Evolutionary conservation across 257 asterid species (phyloP), one percentile per base, ranked within the genome.

Genomic region (Eustoma russellianum): DNA sequence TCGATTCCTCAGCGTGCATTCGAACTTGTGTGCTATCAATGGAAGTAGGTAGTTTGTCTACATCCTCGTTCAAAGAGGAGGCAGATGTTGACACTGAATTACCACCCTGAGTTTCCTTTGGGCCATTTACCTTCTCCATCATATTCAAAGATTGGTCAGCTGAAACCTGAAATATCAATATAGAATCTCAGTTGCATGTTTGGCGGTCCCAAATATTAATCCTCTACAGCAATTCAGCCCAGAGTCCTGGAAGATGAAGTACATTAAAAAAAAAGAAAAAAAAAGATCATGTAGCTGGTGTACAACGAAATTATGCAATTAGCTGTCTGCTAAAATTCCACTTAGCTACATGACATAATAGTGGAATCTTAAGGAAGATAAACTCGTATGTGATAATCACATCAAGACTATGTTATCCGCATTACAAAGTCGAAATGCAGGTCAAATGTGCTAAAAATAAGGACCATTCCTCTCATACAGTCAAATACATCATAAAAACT

Each of bases 61-160:
- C 80, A 65, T 71, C 84, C 55, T 68, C 64, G 55, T 53, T 55
- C 53, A 59, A 59, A 61, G 63, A 68, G 38, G 72, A 75, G 59
- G 88, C 70, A 71, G 64, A 62, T 60, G 62, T 76, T 51, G 70
- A 65, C n/a, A 44, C 57, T 41, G 66, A 52, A 68, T 71, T 74
- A 34, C 63, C 71, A 2, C 40, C 14, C 30, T 33, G 30, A 33
- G 44, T 41, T 28, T 61, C 63, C 48, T 33, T 46, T 50, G 50
- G 47, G 41, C 14, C n/a, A 45, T 28, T 1, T 16, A n/a, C 53
- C 13, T 18, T 43, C 48, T 35, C 40, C 40, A 48, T 43, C 52
- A 50, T 61, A 63, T 50, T 61, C 47, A 58, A 66, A 47, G 47
- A 57, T 38, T 64, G 74, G 80, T 57, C 58, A 38, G 74, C 70